Conservation (phyloP, 805 yeast genomes). For the Metschnikowia gelsemii region DNA sequence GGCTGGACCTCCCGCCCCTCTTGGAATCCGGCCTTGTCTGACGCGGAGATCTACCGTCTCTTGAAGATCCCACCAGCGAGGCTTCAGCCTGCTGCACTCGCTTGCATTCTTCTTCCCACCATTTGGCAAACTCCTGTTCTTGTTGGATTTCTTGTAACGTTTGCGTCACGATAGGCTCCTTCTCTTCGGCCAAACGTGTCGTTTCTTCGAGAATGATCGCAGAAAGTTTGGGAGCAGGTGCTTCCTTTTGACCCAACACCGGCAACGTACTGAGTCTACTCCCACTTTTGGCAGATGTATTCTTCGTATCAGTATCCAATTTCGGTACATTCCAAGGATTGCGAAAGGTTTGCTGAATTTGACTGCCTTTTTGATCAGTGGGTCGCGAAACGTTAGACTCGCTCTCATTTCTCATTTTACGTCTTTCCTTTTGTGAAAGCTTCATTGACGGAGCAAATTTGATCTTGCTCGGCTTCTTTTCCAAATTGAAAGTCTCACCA, state of each 20-base stretch:
- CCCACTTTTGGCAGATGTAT: background rate
- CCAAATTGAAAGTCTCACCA: constrained; percentile 15
- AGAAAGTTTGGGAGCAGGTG: constrained; percentile 25
- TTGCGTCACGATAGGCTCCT: constrained; percentile 31
- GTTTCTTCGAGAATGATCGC: constrained; percentile 51
- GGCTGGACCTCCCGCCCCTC: constrained; percentile 2
- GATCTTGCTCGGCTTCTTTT: constrained; percentile 25
- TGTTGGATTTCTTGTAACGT: constrained; percentile 70
- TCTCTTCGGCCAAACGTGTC: constrained; percentile 26
- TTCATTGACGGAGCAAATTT: constrained; percentile 40
- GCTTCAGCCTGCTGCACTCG: constrained; percentile 47
- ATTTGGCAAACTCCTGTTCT: constrained; percentile 79
- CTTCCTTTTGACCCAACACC: constrained; percentile 20
- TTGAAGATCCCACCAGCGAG: background rate
- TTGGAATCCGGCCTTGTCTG: constrained; percentile 1
- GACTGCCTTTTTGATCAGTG: background rate
- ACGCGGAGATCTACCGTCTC: background rate
- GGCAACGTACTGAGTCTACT: constrained; percentile 19
- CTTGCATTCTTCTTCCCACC: constrained; percentile 86
- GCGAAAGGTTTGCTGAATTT: constrained; percentile 2
- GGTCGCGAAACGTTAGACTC: background rate
- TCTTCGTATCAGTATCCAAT: background rate
- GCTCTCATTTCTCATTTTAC: constrained; percentile 32
- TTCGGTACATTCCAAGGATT: constrained; percentile 14
- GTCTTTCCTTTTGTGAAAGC: constrained; percentile 62